Conservation (phyloP, 202 grass and related monocot genomes). For the Eragrostis tef region DNA sequence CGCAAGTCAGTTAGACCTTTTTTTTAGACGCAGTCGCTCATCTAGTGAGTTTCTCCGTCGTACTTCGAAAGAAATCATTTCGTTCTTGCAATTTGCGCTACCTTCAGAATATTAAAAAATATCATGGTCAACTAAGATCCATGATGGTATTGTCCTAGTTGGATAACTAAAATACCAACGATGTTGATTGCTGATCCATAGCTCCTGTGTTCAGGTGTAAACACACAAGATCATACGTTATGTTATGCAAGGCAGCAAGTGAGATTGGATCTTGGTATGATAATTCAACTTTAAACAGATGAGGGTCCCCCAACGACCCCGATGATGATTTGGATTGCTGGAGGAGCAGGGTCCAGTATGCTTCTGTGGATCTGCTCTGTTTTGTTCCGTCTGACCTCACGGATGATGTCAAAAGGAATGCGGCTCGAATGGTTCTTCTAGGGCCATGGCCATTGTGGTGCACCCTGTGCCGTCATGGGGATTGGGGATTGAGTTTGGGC, state of each 20-base stretch:
- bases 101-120: slow-evolving; percentile 19
- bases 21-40: slow-evolving; percentile 10
- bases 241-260: neutral
- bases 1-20: slow-evolving; percentile 35
- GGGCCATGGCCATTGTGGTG: slow-evolving; percentile 12
- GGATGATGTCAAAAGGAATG: slow-evolving; percentile 45
- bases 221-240: neutral
- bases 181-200: neutral
- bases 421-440: slow-evolving; percentile 38
- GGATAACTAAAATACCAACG: neutral
- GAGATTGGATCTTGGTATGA: neutral
- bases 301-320: neutral
- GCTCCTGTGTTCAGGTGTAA: neutral
- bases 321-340: slow-evolving; percentile 39
- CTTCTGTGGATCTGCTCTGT: slow-evolving; percentile 10
- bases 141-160: slow-evolving; percentile 1
- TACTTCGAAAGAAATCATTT: neutral
- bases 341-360: neutral
- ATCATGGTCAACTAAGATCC: slow-evolving; percentile 30
- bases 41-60: slow-evolving; percentile 8
- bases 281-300: slow-evolving; percentile 1
- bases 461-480: slow-evolving; percentile 8
- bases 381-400: slow-evolving; percentile 35
- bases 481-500: neutral
- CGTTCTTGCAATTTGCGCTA: neutral